Evolutionary conservation across 176 grass and related monocot genomes (phyloP), one percentile per base, ranked within the genome.

Genomic region (Juncus inflexus): DNA sequence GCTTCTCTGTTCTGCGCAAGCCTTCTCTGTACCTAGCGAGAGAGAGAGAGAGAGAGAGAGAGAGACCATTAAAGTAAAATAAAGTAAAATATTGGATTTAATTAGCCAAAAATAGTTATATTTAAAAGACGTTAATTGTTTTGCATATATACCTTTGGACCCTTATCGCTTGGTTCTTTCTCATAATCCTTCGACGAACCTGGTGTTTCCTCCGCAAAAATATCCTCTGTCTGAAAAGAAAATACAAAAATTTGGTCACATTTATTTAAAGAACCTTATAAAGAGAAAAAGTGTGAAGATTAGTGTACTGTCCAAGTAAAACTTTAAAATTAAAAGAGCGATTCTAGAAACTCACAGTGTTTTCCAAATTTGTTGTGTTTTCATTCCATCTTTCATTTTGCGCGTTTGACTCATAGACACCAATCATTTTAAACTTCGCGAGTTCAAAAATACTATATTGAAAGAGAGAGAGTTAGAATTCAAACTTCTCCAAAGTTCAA

Each of bases 1-100:
- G 80, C 80, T 40, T 82, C 80, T 72, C 80, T 68, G 60, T 82
- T 82, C 52, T 82, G 80, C 64, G 74, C 73, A 50, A 82, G 80
- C 41, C 80, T 74, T 65, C 80, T 68, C 37, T 67, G 43, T 35
- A 77, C 42, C 74, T 77, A 67, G 16, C 19, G 50, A 36, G 50
- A 60, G 12, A 76, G 15, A 67, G 65, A 52, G 41, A 65, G 65
- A 68, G 10, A 52, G 64, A 63, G 12, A 64, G 39, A 64, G 62
- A 45, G 3, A 45, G 12, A 28, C 19, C 19, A 28, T 28, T 28
- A 28, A 28, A 28, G 19, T 28, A 28, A 28, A 28, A 28, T 28
- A 28, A 28, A 28, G 43, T 1, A 47, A 47, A 47, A 47, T 47
- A 47, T 47, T 47, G 43, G 43, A 9, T 6, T 5, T 47, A 28